Evolutionary conservation across 2,329 filamentous ascomycete genomes (phyloP), one percentile per base, ranked within the genome.

Genomic region (Lanzia echinophila): DNA sequence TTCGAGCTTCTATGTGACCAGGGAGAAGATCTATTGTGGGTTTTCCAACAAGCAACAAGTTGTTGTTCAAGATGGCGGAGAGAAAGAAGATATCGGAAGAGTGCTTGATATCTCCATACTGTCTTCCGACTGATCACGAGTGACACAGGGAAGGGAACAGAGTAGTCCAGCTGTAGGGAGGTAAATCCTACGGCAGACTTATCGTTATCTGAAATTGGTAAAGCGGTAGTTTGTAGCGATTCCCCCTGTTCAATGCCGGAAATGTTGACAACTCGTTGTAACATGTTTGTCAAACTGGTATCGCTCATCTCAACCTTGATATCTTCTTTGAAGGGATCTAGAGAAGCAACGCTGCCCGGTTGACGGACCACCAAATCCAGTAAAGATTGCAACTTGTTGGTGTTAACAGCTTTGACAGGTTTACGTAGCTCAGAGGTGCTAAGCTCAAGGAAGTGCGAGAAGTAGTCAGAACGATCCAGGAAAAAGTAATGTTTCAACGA

Each of bases 401-500:
- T 88, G 66, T 97, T 99, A 70, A 97, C 90, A 51, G 80, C 80
- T 67, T 90, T 90, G 55, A 91, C 88, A 32, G 88, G 86, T 68
- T 96, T 96, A 64, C 89, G 87, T 55, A 99, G 78, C 71, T 99
- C 94, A 1, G 90, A 91, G 31, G 87, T 79, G 52, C 90, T 85
- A 19, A 99, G 83, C 67, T 99, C 94, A 56, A 99, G 83, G 69
- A 99, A 99, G 71, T 97, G 95, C 2, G 90, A 90, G 71, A 99
- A 97, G 74, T 96, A 99, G 69, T 99, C 94, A 33, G 94, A 96
- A 8, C 91, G 87, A 64, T 97, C 92, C 58, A 99, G 84, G 76
- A 99, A 99, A 75, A 97, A 99, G 74, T 99, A 99, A 71, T 99
- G 94, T 69, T 99, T 99, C 38, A 99, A 76, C 13, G 92, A 97